Conservation (phyloP, 352 stramenopile genomes). For the Pythium rhizo-oryzae region DNA sequence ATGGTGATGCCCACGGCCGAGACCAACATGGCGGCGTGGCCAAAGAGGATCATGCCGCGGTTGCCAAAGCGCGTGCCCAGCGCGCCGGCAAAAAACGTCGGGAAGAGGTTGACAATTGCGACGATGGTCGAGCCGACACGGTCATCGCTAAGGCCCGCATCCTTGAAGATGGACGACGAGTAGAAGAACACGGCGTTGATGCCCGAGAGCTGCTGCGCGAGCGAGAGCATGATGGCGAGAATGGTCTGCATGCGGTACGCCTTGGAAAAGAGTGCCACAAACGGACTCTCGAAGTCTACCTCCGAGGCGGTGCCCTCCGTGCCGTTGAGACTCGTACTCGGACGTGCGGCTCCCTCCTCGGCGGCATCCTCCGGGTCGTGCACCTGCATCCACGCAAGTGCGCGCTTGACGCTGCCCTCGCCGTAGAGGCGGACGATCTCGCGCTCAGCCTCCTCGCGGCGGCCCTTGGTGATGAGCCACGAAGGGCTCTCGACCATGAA, state of each 20-base stretch:
- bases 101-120: constrained; percentile 55
- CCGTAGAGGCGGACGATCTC: constrained; percentile 31
- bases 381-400: constrained; percentile 28
- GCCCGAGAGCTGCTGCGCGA: constrained; percentile 55
- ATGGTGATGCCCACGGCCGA: constrained; percentile 31
- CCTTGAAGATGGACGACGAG: constrained; percentile 60
- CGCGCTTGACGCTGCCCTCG: constrained; percentile 22
- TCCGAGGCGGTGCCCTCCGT: constrained; percentile 1
- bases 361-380: constrained; percentile 14
- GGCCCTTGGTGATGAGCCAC: constrained; percentile 39
- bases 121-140: constrained; percentile 61
- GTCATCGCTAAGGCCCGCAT: constrained; percentile 54
- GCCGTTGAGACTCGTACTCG: constrained; percentile 3
- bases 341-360: constrained; percentile 1
- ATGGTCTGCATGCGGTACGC: constrained; percentile 42
- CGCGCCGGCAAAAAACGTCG: constrained; percentile 46
- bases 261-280: constrained; percentile 24
- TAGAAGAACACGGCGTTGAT: constrained; percentile 81
- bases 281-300: constrained; percentile 6
- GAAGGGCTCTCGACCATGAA: constrained; percentile 36
- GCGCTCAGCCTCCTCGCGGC: constrained; percentile 23
- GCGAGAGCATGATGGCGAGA: constrained; percentile 45
- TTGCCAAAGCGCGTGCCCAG: constrained; percentile 51
- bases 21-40: constrained; percentile 44
- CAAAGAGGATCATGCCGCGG: constrained; percentile 46